Evolutionary conservation across 148 eudicot species (phyloP), one percentile per base, ranked within the genome.

Genomic region (Vaccinium darrowii): DNA sequence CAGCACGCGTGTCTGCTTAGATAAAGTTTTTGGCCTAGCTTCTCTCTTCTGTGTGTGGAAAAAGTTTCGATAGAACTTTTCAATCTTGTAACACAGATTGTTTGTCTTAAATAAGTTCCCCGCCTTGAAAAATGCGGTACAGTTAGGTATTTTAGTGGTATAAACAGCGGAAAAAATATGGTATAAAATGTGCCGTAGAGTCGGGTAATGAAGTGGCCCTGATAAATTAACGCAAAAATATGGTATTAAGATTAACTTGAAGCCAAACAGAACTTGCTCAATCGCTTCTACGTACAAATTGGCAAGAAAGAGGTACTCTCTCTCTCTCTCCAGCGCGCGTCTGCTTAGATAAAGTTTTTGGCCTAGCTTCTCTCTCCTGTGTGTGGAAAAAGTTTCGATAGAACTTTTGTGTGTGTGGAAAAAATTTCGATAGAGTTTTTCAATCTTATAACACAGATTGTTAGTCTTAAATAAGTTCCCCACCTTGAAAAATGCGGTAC

Each of bases 291-390:
- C 88, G 87, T 86, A 1, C 96, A 93, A 82, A 89, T 96, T 56
- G 98, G 98, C 85, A 91, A 80, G 88, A 93, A 88, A 89, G 98
- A 94, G 95, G 98, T 94, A 88, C n/a, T n/a, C n/a, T 33, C 36
- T 33, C 36, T 33, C 36, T 9, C 72, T 65, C 72, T 23, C 72
- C 21, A 8, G 71, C 23, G 13, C 9, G 30, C 8, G 30, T 23
- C 30, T 65, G 13, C 69, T n/a, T 62, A n/a, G 11, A 65, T 13
- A 65, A 6, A 23, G 71, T n/a, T 23, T 65, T 51, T 51, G 53
- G 11, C 53, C 11, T 7, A 51, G 53, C 53, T 51, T n/a, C 11
- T 65, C 8, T 63, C 71, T 23, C 71, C 3, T 3, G 8, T 62
- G 69, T 21, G 71, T 21, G 11, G 13, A 27, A 13, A 69, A 69